Base-by-base conservation (phyloP, 2,329 filamentous ascomycete genomes). In the Trichoderma breve region DNA sequence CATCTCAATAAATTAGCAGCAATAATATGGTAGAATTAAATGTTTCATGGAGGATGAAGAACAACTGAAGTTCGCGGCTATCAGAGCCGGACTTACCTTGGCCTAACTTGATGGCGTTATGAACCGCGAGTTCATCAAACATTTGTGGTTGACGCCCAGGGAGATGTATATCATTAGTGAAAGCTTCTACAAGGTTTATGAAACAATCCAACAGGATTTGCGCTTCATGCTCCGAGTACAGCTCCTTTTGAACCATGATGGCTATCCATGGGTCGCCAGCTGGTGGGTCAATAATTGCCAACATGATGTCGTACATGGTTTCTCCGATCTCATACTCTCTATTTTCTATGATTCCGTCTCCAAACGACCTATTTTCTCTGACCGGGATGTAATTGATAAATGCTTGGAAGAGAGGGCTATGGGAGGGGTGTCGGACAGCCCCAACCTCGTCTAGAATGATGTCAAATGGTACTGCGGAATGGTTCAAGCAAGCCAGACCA, bases 371-470 rank as follows among this genome's bases (percentile, higher is more conserved):
- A 64, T 72, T 47, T 72, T 74, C 66, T 79, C 77, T 18, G 75
- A 73, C 9, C 76, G 77, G 57, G n/a, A 60, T 60, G 62, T 82
- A 82, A 72, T 82, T 74, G 43, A 82, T 34, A 57, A 80, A 78
- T 1, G 78, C 80, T 74, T 89, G 87, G 78, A 88, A 88, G 0
- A 89, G 39, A 0, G 87, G 87, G 34, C 73, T 82, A 62, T 83
- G 74, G 0, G 78, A 72, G 0, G 81, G 70, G 0, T 84, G 83
- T 2, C 85, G 78, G 0, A 79, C 73, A 1, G 84, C 79, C 3
- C 79, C 76, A 1, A 89, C 77, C 28, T 85, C 78, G 0, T 83
- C 75, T 0, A 89, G 77, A 0, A 89, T 73, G 0, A 84, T 77
- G 60, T 88, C 83, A 68, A 88, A 86, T 0, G 87, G 87, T 3